Evolutionary conservation across 106 monocot species (phyloP).

Genomic region (Phalaenopsis aphrodite): DNA sequence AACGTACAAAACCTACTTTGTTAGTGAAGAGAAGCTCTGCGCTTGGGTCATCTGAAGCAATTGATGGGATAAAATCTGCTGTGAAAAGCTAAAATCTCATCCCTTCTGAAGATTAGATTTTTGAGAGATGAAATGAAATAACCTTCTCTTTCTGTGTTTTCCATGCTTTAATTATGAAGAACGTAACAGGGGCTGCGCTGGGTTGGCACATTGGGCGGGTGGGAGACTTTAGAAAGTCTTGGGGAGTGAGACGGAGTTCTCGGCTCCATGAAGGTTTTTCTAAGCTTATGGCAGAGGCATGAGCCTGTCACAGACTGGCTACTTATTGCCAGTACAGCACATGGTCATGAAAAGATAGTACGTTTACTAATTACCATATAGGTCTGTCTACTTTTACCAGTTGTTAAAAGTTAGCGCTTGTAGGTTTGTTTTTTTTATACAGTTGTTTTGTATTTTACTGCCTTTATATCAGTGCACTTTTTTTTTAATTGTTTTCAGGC

Average conservation of each 20-base stretch:
- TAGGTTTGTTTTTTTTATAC: too few species aligned
- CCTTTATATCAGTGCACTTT: too few species aligned
- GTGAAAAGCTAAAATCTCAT: constrained; percentile 10
- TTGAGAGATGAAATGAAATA: constrained; percentile 7
- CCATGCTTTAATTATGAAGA: neutral
- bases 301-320: neutral
- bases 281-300: neutral
- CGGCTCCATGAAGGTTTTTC: neutral
- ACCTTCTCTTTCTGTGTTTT: neutral
- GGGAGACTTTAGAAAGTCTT: neutral
- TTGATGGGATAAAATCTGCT: neutral
- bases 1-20: constrained; percentile 5
- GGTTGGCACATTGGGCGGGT: neutral
- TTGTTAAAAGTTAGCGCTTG: too few species aligned
- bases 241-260: neutral
- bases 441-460: too few species aligned
- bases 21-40: neutral
- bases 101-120: constrained; percentile 4
- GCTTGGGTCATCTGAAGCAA: constrained; percentile 6
- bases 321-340: neutral
- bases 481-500: too few species aligned
- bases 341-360: too few species aligned
- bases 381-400: too few species aligned
- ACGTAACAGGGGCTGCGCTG: neutral
- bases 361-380: too few species aligned